Evolutionary conservation across 2,329 filamentous ascomycete species (phyloP).

Genomic region (Coniochaeta prunicola): DNA sequence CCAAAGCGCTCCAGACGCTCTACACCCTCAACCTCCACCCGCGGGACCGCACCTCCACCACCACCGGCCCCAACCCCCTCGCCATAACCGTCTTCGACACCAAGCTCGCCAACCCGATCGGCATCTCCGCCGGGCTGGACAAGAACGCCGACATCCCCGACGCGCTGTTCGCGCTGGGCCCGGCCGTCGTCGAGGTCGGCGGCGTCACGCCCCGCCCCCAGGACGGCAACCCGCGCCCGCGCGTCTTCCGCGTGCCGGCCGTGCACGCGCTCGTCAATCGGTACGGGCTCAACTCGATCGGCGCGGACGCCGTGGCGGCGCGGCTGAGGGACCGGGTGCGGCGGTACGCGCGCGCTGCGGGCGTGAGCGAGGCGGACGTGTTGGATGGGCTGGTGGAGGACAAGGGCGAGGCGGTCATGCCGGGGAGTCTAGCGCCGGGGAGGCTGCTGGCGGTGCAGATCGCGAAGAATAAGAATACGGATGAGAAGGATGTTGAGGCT

Average conservation of each 20-base stretch:
- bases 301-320: conserved; percentile 79
- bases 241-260: conserved; percentile 78
- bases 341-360: conserved; percentile 64
- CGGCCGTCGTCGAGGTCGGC: conserved; percentile 84
- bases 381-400: conserved; percentile 57
- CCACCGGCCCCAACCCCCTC: conserved; percentile 28
- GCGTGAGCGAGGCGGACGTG: conserved; percentile 65
- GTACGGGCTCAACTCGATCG: conserved; percentile 89
- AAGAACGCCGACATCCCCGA: conserved; percentile 89
- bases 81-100: conserved; percentile 63
- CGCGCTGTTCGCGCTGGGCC: conserved; percentile 74
- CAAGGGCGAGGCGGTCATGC: conserved; percentile 47
- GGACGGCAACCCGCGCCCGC: conserved; percentile 76
- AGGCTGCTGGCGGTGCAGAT: conserved; percentile 84
- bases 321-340: conserved; percentile 71
- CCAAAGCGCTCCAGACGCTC: conserved; percentile 61
- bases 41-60: conserved; percentile 59
- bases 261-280: conserved; percentile 89
- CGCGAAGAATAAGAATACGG: conserved; percentile 92
- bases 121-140: conserved; percentile 91
- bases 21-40: conserved; percentile 72
- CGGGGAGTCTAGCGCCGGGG: conserved; percentile 71
- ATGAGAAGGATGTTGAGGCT: conserved; percentile 75
- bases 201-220: conserved; percentile 86
- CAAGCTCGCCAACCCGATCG: conserved; percentile 75